These are phyloP conservation scores for Bimuria novae-zelandiae DNA, from an alignment of 2,329 filamentous ascomycete species.

Conservation along the genomic window DNA sequence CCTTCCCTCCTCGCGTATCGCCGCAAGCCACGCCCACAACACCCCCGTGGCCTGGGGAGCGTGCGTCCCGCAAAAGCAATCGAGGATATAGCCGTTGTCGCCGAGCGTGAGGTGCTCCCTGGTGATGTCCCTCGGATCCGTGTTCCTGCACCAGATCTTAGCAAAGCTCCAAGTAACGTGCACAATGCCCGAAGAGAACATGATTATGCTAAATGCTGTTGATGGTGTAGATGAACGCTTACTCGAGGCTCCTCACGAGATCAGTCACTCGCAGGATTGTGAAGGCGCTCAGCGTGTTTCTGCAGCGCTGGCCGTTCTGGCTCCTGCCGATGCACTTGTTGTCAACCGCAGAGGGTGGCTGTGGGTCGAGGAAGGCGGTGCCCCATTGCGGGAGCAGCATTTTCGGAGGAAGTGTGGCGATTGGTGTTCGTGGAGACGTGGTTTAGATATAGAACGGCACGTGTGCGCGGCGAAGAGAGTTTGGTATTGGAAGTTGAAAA, in stretches of 20 bases:
- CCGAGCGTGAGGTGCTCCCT: neutral
- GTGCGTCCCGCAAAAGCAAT: neutral
- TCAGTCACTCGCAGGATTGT: neutral
- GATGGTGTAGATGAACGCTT: neutral
- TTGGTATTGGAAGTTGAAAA: neutral
- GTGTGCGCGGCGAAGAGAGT: neutral
- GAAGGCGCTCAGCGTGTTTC: neutral
- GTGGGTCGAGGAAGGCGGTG: neutral
- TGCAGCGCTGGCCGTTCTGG: neutral
- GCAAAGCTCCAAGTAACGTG: neutral
- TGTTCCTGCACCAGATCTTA: no score
- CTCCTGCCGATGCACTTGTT: conserved; percentile 1
- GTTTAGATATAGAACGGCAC: neutral
- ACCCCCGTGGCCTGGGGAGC: neutral
- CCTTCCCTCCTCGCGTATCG: neutral
- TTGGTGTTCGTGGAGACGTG: neutral
- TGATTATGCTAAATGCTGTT: neutral
- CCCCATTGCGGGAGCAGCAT: neutral
- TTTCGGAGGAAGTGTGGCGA: neutral
- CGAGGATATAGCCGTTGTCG: neutral
- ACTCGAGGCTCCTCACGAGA: neutral
- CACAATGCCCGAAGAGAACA: neutral
- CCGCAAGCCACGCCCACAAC: neutral
- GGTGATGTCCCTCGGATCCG: neutral
- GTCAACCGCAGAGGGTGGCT: neutral